phyloP scores from a whole-genome alignment of 352 stramenopile species.

The Globisporangium barbulae region DNA sequence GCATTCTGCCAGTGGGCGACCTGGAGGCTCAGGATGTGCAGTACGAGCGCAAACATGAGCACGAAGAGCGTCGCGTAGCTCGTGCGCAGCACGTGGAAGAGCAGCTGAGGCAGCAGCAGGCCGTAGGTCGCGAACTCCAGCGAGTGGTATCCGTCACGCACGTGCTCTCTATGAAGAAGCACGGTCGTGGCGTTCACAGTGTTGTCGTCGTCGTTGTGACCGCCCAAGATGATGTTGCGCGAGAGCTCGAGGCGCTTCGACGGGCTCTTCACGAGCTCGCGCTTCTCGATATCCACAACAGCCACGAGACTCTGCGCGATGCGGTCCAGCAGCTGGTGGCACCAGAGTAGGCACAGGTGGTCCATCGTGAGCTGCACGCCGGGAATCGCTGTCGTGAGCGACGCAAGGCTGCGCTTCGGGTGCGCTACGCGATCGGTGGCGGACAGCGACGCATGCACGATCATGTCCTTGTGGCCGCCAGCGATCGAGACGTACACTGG shows the following conservation, averaged over 20 bases:
- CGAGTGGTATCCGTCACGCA: constrained; percentile 47
- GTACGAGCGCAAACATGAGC: constrained; percentile 59
- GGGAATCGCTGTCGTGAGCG: constrained; percentile 60
- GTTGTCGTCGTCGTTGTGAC: constrained; percentile 1
- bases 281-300: constrained; percentile 48
- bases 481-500: constrained; percentile 71
- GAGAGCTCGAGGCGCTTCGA: constrained; percentile 39
- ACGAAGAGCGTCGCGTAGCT: constrained; percentile 42
- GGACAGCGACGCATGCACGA: constrained; percentile 58
- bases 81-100: constrained; percentile 51
- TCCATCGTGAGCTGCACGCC: constrained; percentile 64
- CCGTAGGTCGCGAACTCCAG: constrained; percentile 47
- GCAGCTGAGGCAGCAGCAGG: constrained; percentile 38
- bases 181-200: constrained; percentile 17
- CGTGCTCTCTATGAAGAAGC: constrained; percentile 40
- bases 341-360: constrained; percentile 84
- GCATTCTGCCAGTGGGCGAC: constrained; percentile 62
- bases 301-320: constrained; percentile 62
- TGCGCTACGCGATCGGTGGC: constrained; percentile 31
- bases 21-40: constrained; percentile 68
- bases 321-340: constrained; percentile 68
- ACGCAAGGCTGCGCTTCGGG: constrained; percentile 31
- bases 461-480: constrained; percentile 77
- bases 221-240: constrained; percentile 38
- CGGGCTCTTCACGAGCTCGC: constrained; percentile 38